Conservation (phyloP, 495 filamentous ascomycete species). For the Ramalina intermedia region DNA sequence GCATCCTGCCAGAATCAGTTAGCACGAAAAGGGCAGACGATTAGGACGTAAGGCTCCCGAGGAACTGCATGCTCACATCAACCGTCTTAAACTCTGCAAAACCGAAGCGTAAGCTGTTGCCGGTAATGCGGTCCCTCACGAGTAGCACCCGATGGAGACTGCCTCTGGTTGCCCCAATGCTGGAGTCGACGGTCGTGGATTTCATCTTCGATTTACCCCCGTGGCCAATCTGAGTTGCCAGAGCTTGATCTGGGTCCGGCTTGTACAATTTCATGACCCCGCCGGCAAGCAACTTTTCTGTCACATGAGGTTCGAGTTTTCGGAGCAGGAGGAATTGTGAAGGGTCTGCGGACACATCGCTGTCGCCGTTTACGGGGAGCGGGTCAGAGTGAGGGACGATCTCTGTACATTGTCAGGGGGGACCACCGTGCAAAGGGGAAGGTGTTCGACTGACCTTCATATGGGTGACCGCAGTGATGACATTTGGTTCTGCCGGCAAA, state of each 20-base stretch:
- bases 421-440: conserved; percentile 1
- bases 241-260: conserved; percentile 30
- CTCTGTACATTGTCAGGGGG: conserved; percentile 10
- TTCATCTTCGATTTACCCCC: conserved; percentile 53
- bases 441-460: not conserved
- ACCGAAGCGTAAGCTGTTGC: conserved; percentile 75
- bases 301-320: conserved; percentile 57
- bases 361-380: conserved; percentile 44
- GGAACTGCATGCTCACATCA: conserved; percentile 23
- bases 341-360: conserved; percentile 59
- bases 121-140: conserved; percentile 56
- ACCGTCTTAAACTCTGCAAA: conserved; percentile 76
- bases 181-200: conserved; percentile 59
- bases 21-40: not conserved
- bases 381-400: conserved; percentile 3
- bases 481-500: conserved; percentile 55
- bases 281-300: conserved; percentile 63
- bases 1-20: conserved; percentile 42
- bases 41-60: not conserved
- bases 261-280: conserved; percentile 68
- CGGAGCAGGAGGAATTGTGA: conserved; percentile 75
- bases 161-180: conserved; percentile 60
- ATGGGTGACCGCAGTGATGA: conserved; percentile 47
- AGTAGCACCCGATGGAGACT: conserved; percentile 66
- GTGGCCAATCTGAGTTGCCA: conserved; percentile 23